phyloP scores from a whole-genome alignment of 2,329 filamentous ascomycete species.

The Cladosporium halotolerans region DNA sequence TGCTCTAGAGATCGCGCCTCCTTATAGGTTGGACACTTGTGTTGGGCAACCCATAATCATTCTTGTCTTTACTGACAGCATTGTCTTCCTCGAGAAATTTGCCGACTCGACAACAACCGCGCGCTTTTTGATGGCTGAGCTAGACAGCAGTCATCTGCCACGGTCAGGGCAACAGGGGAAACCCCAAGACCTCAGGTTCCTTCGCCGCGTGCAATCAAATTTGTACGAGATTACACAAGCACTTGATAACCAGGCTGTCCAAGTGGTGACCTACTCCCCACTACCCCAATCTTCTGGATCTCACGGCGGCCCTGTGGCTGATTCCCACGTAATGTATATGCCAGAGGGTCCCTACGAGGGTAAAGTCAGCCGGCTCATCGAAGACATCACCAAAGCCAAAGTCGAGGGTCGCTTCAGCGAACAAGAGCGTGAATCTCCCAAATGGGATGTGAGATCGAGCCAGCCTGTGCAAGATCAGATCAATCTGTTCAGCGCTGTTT shows the following conservation, averaged over 20 bases:
- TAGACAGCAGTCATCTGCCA: constrained; percentile 64
- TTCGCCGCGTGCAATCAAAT: constrained; percentile 19
- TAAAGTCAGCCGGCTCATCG: constrained; percentile 67
- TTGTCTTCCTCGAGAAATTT: constrained; percentile 68
- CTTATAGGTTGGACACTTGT: constrained; percentile 49
- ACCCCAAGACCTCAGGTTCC: constrained; percentile 67
- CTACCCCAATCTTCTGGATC: constrained; percentile 8
- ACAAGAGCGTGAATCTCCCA: constrained; percentile 69
- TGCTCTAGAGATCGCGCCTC: constrained; percentile 67
- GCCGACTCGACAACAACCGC: constrained; percentile 51
- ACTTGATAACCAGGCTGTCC: constrained; percentile 23
- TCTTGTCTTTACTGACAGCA: constrained; percentile 74
- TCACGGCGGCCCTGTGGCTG: constrained; percentile 12
- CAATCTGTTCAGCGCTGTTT: constrained; percentile 58
- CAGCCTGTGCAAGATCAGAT: constrained; percentile 53
- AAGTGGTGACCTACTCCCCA: constrained; percentile 24
- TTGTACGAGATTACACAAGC: constrained; percentile 23
- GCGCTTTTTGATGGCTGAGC: constrained; percentile 71
- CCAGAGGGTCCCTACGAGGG: constrained; percentile 72
- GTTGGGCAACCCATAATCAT: constrained; percentile 54
- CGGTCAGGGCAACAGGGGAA: constrained; percentile 45
- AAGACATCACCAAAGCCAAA: constrained; percentile 80
- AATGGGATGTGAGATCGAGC: constrained; percentile 72
- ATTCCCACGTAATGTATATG: constrained; percentile 46
- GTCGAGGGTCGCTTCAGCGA: constrained; percentile 82